Conservation (phyloP, 129 eudicot species). For the Ambrosia trifida region DNA sequence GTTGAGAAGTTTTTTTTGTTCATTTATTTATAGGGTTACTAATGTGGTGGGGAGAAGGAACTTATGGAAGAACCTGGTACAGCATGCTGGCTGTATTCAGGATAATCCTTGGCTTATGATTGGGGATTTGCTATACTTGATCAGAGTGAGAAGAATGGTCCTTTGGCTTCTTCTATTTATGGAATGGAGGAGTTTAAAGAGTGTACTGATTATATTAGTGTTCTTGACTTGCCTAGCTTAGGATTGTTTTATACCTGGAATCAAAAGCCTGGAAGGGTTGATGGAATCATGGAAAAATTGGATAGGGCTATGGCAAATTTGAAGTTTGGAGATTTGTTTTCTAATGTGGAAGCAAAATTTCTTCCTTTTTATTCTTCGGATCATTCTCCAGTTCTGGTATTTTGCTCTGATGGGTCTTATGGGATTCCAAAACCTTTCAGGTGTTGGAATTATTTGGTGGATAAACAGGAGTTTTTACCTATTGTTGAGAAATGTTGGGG, state of each 20-base stretch:
- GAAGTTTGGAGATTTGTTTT: accelerated
- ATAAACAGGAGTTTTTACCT: too few relatives aligned
- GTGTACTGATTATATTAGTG: not conserved
- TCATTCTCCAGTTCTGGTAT: not conserved
- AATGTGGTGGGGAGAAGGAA: not conserved
- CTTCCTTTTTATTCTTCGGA: not conserved
- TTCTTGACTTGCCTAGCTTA: not conserved
- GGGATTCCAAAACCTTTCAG: not conserved
- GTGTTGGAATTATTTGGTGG: not conserved
- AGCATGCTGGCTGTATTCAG: accelerated
- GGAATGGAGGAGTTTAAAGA: not conserved
- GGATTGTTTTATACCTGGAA: not conserved
- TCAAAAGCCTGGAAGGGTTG: not conserved
- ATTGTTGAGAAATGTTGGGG: not conserved
- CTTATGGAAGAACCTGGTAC: not conserved
- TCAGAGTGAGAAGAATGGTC: accelerated
- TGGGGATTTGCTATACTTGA: not conserved
- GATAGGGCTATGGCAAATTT: not conserved
- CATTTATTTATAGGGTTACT: not conserved
- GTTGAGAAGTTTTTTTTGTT: not conserved
- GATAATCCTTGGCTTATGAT: not conserved
- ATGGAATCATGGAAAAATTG: not conserved
- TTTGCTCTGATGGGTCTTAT: accelerated
- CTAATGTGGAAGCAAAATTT: not conserved
- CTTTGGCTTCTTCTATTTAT: too few relatives aligned